Base-by-base conservation (phyloP, 2,329 filamentous ascomycete genomes). In the Fusarium multiceps region DNA sequence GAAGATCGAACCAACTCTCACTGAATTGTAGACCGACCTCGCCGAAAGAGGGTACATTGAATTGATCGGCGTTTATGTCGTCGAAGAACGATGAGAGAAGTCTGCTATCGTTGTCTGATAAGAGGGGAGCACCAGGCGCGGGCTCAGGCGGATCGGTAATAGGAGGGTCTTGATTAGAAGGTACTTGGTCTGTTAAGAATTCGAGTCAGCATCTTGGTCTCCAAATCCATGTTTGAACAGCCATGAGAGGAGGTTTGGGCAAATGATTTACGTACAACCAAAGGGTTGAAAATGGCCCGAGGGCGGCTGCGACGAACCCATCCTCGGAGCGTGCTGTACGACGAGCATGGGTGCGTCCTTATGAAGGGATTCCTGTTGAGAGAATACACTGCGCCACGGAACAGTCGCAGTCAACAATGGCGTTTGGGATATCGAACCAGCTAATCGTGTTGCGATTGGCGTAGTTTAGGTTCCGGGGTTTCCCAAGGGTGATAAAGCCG, bases 121-220 rank as follows among this genome's bases (percentile, higher is more conserved):
- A 84, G 42, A 93, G 83, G 20, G 90, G 87, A 40, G 85, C 86
- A n/a, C 90, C 90, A 4, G 86, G 86, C 12, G 89, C 87, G 49
- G 88, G 88, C 53, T 88, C 87, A 45, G 90, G 89, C 55, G 89
- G 85, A 69, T 86, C 83, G 59, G 83, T 80, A 57, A 83, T 81
- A 25, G 84, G 81, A 25, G 83, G 81, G 57, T 84, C 82, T 69
- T 84, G 80, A 71, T 79, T 75, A 54, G 77, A 72, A 74, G 85
- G 80, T 70, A 85, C 79, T 46, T 80, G 76, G 77, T 86, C 85
- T 87, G 57, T 78, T 21, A 75, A 30, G 53, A 20, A 55, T 30
- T 7, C 74, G 47, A 72, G 78, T 72, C 80, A 80, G 73, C 42
- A 43, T 34, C 16, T 30, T 23, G 37, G 14, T 32, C 41, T 28